phyloP scores from a whole-genome alignment of 257 asterid species.

The Jaltomata sinuosa region DNA sequence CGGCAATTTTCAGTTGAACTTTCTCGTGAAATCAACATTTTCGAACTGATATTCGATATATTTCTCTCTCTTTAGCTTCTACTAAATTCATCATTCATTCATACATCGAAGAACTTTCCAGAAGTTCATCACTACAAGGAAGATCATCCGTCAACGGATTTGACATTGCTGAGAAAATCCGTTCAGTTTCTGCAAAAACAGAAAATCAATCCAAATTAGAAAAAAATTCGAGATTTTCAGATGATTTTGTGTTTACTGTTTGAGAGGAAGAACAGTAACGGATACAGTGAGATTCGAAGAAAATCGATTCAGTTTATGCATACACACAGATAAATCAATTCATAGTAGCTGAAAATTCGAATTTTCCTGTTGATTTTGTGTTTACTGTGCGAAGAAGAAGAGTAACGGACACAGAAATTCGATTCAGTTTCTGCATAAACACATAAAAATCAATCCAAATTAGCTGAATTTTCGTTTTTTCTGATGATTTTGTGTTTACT shows the following conservation, averaged over 20 bases:
- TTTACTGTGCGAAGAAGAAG: not conserved
- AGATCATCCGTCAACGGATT: not conserved
- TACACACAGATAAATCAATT: not conserved
- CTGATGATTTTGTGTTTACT: not conserved
- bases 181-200: not conserved
- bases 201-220: not conserved
- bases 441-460: not conserved
- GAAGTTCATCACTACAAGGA: not conserved
- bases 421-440: not conserved
- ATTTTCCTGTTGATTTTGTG: not conserved
- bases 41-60: not conserved
- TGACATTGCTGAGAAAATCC: not conserved
- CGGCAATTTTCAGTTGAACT: not conserved
- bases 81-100: not conserved
- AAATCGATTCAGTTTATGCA: not conserved
- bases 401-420: not conserved
- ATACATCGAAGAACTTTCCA: not conserved
- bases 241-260: not conserved
- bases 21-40: not conserved
- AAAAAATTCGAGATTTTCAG: not conserved
- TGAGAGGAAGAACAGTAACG: not conserved
- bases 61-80: not conserved
- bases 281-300: not conserved
- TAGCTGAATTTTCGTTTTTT: not conserved
- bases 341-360: not conserved